Percentiles rank a stretch among this genome's conserved stretches.
phyloP scores from a whole-genome alignment of 2,329 filamentous ascomycete genomes.

The Alternaria incomplexa region DNA sequence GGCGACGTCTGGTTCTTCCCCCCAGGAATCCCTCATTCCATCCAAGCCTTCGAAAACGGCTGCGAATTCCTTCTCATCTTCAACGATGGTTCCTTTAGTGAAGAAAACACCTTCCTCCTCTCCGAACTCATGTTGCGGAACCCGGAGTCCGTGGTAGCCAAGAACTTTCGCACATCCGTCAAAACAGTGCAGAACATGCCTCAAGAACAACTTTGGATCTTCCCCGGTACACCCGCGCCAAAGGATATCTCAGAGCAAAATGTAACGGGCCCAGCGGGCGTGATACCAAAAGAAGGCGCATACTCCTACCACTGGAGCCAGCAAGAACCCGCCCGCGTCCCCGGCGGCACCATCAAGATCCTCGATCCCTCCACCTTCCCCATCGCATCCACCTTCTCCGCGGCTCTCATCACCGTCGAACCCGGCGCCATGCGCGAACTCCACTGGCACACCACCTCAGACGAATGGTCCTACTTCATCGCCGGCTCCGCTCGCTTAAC shows the following conservation, averaged over 20 bases:
- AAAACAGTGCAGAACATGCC: slow-evolving; percentile 48
- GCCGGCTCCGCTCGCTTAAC: slow-evolving; percentile 63
- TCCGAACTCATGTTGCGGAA: slow-evolving; percentile 59
- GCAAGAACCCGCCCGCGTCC: slow-evolving; percentile 57
- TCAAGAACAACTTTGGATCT: slow-evolving; percentile 51
- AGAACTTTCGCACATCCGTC: slow-evolving; percentile 50
- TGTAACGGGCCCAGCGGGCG: slow-evolving; percentile 49
- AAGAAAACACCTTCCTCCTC: slow-evolving; percentile 66
- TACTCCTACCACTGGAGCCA: slow-evolving; percentile 54
- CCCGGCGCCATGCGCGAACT: slow-evolving; percentile 70
- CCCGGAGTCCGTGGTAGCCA: slow-evolving; percentile 50
- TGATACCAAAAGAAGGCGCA: slow-evolving; percentile 34
- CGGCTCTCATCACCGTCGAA: slow-evolving; percentile 63
- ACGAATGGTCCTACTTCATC: slow-evolving; percentile 69
- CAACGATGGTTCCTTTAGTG: slow-evolving; percentile 63
- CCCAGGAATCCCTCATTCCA: slow-evolving; percentile 49
- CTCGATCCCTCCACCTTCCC: slow-evolving; percentile 65
- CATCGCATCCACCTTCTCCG: slow-evolving; percentile 61
- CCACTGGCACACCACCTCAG: slow-evolving; percentile 67
- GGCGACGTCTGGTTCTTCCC: slow-evolving; percentile 49
- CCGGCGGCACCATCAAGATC: slow-evolving; percentile 66
- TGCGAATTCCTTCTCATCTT: slow-evolving; percentile 59
- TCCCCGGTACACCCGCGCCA: slow-evolving; percentile 49
- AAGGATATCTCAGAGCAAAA: slow-evolving; percentile 52
- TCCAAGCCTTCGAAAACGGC: slow-evolving; percentile 63